Evolutionary conservation across 495 filamentous ascomycete species (phyloP).

Genomic region (Podospora comata): DNA sequence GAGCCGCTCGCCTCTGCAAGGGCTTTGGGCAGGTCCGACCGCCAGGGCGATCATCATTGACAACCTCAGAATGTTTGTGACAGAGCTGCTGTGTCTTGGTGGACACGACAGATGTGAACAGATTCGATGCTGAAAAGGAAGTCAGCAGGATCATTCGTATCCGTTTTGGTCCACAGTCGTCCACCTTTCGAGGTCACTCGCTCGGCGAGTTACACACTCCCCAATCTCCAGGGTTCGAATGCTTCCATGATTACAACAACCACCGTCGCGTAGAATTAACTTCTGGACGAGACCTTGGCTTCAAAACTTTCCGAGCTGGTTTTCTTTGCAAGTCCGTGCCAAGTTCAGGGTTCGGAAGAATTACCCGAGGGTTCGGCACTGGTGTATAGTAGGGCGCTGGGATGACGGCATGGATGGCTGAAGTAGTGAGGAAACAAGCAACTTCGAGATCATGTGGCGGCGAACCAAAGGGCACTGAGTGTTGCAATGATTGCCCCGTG

Average conservation of each 20-base stretch:
- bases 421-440: background rate
- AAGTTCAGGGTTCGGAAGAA: background rate
- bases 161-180: background rate
- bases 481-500: background rate
- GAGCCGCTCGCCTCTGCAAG: conserved; percentile 15
- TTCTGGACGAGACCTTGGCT: background rate
- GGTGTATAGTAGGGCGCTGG: background rate
- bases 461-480: background rate
- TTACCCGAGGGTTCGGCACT: conserved; percentile 11
- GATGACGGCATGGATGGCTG: background rate
- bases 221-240: background rate
- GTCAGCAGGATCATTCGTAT: background rate
- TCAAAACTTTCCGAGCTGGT: background rate
- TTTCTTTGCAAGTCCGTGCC: background rate
- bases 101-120: background rate
- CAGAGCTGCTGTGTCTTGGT: conserved; percentile 8
- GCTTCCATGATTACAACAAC: background rate
- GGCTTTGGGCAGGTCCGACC: conserved; percentile 12
- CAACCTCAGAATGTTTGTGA: conserved; percentile 1
- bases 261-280: background rate
- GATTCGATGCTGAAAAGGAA: background rate
- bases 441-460: background rate
- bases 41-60: conserved; percentile 18
- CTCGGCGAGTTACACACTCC: background rate
- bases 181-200: background rate